Evolutionary conservation across 169 alveolate genomes (phyloP), one percentile per base, ranked within the genome.

Genomic region (Plasmodium fragile): DNA sequence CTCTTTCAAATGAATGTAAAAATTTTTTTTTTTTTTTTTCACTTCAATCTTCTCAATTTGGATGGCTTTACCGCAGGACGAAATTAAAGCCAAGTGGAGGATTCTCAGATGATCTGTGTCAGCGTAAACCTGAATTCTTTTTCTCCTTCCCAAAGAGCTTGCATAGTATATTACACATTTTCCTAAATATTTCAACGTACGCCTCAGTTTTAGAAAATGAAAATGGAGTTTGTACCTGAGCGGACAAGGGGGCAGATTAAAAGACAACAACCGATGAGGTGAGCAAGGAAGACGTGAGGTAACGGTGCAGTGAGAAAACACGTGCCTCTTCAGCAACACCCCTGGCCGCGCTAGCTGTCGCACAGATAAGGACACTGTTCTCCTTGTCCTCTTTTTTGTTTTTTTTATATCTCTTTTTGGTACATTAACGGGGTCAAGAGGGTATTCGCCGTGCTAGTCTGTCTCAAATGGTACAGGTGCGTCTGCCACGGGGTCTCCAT

Each of bases 381-480:
- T 13, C 18, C 59, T 49, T 41, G 8, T 39, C 32, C 28, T 22
- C 13, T 80, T 10, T 85, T 32, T 84, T 10, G 41, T 34, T 34
- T 41, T 28, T 41, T 49, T 73, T n/a, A 18, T 25, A 25, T 6
- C 18, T 36, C 52, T 41, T 69, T 70, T 65, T 18, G n/a, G 65
- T 85, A 85, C 93, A 34, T 85, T 73, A 85, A 28, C 39, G 93
- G 84, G 32, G 75, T 72, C 28, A 85, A 30, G 36, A 4, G 8
- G 4, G 22, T 53, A 52, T 85, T 75, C 28, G 79, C 53, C 13
- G 52, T 30, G 16, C 30, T 73, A 22, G 65, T 13, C 43, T 85
- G 73, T 85, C 32, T 52, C 80, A 85, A 85, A 69, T 53, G 72
- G 65, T 69, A 85, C 93, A 85, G 79, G 75, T 85, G 84, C 11